Percentiles rank a stretch among this genome's conserved stretches.
Conservation (phyloP, 2,329 filamentous ascomycete species). For the Verticillium zaregamsianum region DNA sequence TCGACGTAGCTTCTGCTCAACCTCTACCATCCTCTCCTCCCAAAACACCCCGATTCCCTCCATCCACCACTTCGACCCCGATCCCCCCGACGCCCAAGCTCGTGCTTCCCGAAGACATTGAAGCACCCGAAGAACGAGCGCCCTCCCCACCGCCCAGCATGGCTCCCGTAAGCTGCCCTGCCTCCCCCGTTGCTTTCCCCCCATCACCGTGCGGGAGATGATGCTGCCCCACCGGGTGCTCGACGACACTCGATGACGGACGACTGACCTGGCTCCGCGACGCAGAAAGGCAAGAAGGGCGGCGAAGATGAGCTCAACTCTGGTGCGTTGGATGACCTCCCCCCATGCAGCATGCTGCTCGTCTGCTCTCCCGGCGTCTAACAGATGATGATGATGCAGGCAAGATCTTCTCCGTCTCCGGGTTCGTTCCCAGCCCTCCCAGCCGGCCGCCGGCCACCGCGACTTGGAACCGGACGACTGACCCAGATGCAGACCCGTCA, state of each 20-base stretch:
- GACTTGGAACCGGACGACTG: constrained; percentile 10
- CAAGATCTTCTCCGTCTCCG: constrained; percentile 61
- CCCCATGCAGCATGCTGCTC: neutral
- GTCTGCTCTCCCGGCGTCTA: neutral
- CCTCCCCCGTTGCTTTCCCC: constrained; percentile 10
- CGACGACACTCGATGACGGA: constrained; percentile 2
- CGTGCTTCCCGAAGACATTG: constrained; percentile 11
- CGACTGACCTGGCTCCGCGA: constrained; percentile 3
- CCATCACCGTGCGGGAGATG: constrained; percentile 5
- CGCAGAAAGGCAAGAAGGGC: constrained; percentile 28
- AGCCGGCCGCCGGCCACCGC: neutral
- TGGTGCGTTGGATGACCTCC: constrained; percentile 24
- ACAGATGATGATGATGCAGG: constrained; percentile 27
- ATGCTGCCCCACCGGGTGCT: constrained; percentile 3
- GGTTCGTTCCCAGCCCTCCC: constrained; percentile 38
- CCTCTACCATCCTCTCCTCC: constrained; percentile 38
- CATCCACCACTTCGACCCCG: constrained; percentile 26
- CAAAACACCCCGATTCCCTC: constrained; percentile 27
- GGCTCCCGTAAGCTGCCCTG: constrained; percentile 48
- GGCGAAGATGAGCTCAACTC: constrained; percentile 31
- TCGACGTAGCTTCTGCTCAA: constrained; percentile 32
- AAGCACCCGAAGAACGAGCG: constrained; percentile 8
- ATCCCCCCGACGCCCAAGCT: constrained; percentile 22
- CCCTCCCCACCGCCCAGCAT: constrained; percentile 38
- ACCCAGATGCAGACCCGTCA: constrained; percentile 64